These are phyloP conservation scores for Colletotrichum sp. DNA, from an alignment of 2,329 filamentous ascomycete species.

Conservation along the genomic window DNA sequence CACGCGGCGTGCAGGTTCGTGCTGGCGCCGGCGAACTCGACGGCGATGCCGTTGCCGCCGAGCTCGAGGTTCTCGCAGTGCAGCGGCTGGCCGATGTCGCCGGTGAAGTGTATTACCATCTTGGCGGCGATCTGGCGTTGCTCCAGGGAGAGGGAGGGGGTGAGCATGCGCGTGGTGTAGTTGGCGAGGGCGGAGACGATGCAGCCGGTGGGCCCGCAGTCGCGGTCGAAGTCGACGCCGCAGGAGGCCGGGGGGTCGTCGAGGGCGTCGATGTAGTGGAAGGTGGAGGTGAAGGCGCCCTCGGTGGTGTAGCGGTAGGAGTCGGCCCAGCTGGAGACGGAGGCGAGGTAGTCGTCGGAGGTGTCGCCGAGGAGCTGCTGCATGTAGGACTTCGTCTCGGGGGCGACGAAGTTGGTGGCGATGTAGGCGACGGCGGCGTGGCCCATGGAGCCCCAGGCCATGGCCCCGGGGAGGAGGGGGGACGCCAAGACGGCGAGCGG, in stretches of 20 bases:
- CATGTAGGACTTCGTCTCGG: slow-evolving; percentile 34
- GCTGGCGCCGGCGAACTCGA: slow-evolving; percentile 53
- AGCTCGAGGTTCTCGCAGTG: slow-evolving; percentile 21
- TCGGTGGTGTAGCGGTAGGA: slow-evolving; percentile 23
- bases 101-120: slow-evolving; percentile 24
- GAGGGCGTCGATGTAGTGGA: slow-evolving; percentile 23
- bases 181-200: slow-evolving; percentile 22
- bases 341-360: slow-evolving; percentile 51
- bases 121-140: slow-evolving; percentile 23
- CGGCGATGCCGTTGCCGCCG: slow-evolving; percentile 43
- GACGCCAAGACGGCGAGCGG: slow-evolving; percentile 26
- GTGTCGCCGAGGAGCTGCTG: slow-evolving; percentile 41
- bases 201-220: slow-evolving; percentile 22
- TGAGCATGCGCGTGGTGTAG: slow-evolving; percentile 34
- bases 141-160: slow-evolving; percentile 45
- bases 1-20: slow-evolving; percentile 67
- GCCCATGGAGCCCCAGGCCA: slow-evolving; percentile 49
- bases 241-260: slow-evolving; percentile 21
- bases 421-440: slow-evolving; percentile 61
- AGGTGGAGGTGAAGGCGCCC: slow-evolving; percentile 22
- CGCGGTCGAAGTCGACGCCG: slow-evolving; percentile 22
- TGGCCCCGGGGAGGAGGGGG: slow-evolving; percentile 7
- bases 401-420: slow-evolving; percentile 51
- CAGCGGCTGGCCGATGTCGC: slow-evolving; percentile 24
- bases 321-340: slow-evolving; percentile 41